Base-by-base conservation (phyloP, 495 filamentous ascomycete species). In the Astrocystis sublimbata region DNA sequence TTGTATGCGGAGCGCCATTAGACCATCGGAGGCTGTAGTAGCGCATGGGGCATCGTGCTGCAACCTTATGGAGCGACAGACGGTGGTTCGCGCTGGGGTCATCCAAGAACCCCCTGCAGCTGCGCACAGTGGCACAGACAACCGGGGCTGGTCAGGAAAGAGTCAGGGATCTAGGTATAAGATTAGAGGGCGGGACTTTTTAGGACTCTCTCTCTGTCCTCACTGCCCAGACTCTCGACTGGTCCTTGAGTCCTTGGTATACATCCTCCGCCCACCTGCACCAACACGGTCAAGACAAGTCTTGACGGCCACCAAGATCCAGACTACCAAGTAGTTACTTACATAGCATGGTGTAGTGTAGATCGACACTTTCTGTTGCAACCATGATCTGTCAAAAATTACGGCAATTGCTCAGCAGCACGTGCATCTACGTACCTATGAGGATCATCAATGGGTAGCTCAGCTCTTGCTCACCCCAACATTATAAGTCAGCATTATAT, bases 121-220 rank as follows among this genome's bases (percentile, higher is more conserved):
- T 28, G 46, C n/a, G n/a, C n/a, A n/a, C 38, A 57, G 54, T 45
- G 40, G 33, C 38, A 57, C 54, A 57, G 38, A 33, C 38, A 31
- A 40, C 45, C 54, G 54, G 54, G 53, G 53, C 28, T 38, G 53
- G 24, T n/a, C n/a, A n/a, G n/a, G n/a, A n/a, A n/a, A n/a, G n/a
- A n/a, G 9, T 6, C 53, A 40, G 53, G 53, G 38, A 31, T 43
- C 40, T 10, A 35, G 38, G 40, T 35, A 23, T 23, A 13, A 35
- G n/a, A n/a, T n/a, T n/a, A n/a, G 30, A 19, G 49, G 49, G 49
- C 17, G 49, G 49, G 30, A 52, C 49, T 52, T 19, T 30, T 30
- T 35, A 30, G n/a, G n/a, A n/a, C n/a, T n/a, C n/a, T n/a, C n/a
- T n/a, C n/a, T n/a, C n/a, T n/a, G n/a, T n/a, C n/a, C n/a, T n/a